Base-by-base conservation (phyloP, 2,329 filamentous ascomycete genomes). In the Chaetomiaceae sp. region DNA sequence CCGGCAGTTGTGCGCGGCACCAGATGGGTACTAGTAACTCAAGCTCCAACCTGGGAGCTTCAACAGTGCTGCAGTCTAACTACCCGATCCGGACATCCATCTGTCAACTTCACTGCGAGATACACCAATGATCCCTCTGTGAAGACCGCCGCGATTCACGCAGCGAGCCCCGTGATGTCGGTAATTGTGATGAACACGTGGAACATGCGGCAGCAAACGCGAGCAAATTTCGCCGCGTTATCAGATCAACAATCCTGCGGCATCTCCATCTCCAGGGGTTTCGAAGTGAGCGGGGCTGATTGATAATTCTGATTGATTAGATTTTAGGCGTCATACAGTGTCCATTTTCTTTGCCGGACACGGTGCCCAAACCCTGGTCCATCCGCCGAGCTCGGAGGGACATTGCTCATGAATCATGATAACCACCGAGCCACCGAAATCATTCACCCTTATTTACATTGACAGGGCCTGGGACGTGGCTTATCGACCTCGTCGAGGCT, bases 271-370 rank as follows among this genome's bases (percentile, higher is more conserved):
- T 31, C 27, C 27, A 31, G 33, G 34, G 33, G 15, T 43, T 19
- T 42, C 17, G 33, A 14, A 36, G 2, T 20, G 3, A 40, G 61
- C 59, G 60, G 61, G 59, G 57, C 59, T 47, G 59, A 63, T 63
- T 64, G 61, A 63, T 63, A 61, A 59, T 45, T 56, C 44, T 63
- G 61, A 63, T 63, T 60, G 57, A 63, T 63, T 61, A 62, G 60
- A 63, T 63, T 48, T 34, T 22, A 14, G 39, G 46, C 48, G 44
- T 55, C 51, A 56, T 51, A 56, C 57, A n/a, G 57, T 56, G 52
- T 55, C 39, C 31, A 44, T 53, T 43, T 27, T 45, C 38, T 42
- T 29, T 20, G 23, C 38, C 31, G 44, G 39, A 43, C 50, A 57
- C 57, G n/a, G 53, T 59, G 36, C 34, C n/a, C n/a, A n/a, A n/a